These are phyloP conservation scores for Sphagnurus paluster DNA, from an alignment of 1,284 basidiomycete genomes.

Conservation along the genomic window DNA sequence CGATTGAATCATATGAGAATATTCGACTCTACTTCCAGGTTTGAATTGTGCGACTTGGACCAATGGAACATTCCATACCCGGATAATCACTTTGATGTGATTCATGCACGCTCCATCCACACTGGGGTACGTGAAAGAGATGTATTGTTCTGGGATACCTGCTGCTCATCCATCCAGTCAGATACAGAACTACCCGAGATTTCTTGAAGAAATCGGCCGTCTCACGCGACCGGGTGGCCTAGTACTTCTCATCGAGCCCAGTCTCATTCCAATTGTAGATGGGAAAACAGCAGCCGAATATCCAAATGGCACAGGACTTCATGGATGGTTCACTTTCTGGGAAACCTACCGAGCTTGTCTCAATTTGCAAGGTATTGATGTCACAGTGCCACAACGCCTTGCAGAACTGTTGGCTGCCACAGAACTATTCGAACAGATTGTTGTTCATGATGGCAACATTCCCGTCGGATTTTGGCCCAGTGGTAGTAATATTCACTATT, in stretches of 20 bases:
- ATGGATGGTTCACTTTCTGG: constrained; percentile 63
- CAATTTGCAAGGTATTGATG: constrained; percentile 49
- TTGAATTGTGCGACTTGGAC: constrained; percentile 68
- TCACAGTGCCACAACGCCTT: constrained; percentile 54
- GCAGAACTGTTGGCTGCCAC: constrained; percentile 44
- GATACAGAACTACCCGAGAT: constrained; percentile 60
- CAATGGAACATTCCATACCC: constrained; percentile 59
- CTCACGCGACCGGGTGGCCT: constrained; percentile 71
- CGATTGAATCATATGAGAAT: neutral
- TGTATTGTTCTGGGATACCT: constrained; percentile 5
- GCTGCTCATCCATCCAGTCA: constrained; percentile 24
- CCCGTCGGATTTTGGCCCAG: constrained; percentile 63
- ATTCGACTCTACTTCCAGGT: constrained; percentile 42
- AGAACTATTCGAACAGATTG: constrained; percentile 49
- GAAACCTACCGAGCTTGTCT: constrained; percentile 57
- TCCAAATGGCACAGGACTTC: constrained; percentile 33
- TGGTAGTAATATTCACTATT: constrained; percentile 35
- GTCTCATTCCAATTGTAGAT: constrained; percentile 48
- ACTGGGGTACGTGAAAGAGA: constrained; percentile 46
- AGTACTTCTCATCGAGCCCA: constrained; percentile 61
- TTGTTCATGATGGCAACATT: constrained; percentile 49
- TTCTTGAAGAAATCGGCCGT: constrained; percentile 60
- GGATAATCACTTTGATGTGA: constrained; percentile 59
- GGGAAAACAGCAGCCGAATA: constrained; percentile 38
- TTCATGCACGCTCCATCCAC: constrained; percentile 67